Conservation (phyloP, 1,284 basidiomycete species). For the Boletus nobilissimus region DNA sequence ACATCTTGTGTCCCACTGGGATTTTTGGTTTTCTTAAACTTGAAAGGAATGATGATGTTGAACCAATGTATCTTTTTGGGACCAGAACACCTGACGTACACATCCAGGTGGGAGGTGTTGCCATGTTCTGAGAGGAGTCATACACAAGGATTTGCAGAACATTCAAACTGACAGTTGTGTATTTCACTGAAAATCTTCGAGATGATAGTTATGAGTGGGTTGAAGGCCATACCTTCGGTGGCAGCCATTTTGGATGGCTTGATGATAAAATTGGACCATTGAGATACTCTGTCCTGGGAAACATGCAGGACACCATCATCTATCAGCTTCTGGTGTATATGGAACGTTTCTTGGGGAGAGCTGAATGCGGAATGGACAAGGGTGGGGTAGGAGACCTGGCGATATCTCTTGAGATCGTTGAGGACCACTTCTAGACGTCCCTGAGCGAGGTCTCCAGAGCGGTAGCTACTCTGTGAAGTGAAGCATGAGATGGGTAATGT, state of each 20-base stretch:
- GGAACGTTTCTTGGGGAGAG: background rate
- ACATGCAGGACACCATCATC: background rate
- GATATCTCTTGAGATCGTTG: slow-evolving; percentile 8
- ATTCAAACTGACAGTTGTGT: background rate
- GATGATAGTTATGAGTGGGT: slow-evolving; percentile 3
- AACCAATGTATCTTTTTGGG: background rate
- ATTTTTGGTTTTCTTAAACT: slow-evolving; percentile 22
- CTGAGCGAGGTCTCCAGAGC: background rate
- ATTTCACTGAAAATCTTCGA: background rate
- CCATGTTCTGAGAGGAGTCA: background rate
- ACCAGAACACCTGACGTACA: too few relatives aligned
- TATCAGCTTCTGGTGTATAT: background rate
- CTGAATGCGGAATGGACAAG: background rate
- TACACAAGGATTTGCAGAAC: background rate
- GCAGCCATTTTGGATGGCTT: background rate
- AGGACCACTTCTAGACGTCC: slow-evolving; percentile 6
- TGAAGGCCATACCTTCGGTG: background rate
- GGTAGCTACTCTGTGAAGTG: slow-evolving; percentile 4
- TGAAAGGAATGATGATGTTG: background rate
- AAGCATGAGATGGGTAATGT: background rate
- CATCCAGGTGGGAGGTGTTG: too few relatives aligned
- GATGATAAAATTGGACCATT: background rate
- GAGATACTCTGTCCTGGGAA: background rate
- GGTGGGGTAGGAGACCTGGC: background rate
- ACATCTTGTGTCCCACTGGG: background rate